Base-by-base conservation (phyloP, 2,329 filamentous ascomycete species). In the Fusarium sp. region DNA sequence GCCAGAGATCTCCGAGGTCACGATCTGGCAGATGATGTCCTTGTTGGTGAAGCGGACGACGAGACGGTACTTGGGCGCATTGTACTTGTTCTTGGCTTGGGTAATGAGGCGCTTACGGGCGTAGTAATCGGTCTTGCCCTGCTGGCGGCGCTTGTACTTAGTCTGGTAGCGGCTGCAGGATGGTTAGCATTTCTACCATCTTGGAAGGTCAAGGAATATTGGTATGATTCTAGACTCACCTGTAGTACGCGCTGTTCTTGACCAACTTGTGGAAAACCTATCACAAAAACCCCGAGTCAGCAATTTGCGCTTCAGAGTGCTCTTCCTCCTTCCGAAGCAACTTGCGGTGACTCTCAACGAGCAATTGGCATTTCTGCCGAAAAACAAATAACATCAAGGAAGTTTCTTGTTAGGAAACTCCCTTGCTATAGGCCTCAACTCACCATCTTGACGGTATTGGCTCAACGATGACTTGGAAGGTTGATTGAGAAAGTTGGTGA, bases 71-170 rank as follows among this genome's bases (percentile, higher is more conserved):
- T 99, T 99, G 83, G 95, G 95, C 68, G 95, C 91, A 84, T 96
- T 96, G 91, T 98, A 99, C 91, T 99, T 99, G 92, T 99, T 99
- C 92, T 98, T 99, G 84, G 95, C 95, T 88, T 99, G 95, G 85
- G 92, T 93, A 87, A 98, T 95, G 82, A 99, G 88, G 78, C 95
- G 91, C 92, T 98, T 98, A 81, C 95, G 94, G 79, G 95, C 95
- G 82, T 97, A 98, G 92, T 99, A 99, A 81, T 99, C 95, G 85
- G 95, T 99, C 91, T 99, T 99, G 79, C 95, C 95, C 77, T 90
- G 78, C 72, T 92, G 88, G 82, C 95, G 90, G 80, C 95, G 93
- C 87, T 93, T 95, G 91, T 97, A 99, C 90, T 99, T 99, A 79
- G 95, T 97, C 87, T 99, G 95, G 88, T 91, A 99, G 83, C 95